Conservation (phyloP, 306 rosid species). For the Macrotyloma uniflorum region DNA sequence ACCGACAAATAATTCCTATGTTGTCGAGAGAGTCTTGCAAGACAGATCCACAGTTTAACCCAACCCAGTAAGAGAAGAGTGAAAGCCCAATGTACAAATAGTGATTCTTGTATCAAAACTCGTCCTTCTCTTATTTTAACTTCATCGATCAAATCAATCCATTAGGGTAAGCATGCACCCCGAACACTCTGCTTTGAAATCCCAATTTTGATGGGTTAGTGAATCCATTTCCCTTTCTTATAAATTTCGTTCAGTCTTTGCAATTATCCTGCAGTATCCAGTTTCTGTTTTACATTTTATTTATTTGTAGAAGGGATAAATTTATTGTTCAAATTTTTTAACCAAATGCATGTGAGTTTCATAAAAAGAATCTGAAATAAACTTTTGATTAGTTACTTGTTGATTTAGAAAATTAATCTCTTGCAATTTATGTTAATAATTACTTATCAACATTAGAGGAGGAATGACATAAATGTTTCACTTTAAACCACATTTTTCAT, state of each 20-base stretch:
- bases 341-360: slow-evolving; percentile 16
- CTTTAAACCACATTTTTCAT: background rate
- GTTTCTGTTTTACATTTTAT: background rate
- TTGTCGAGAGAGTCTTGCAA: too few species aligned
- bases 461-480: background rate
- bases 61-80: background rate
- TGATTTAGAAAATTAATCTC: background rate
- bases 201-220: slow-evolving; percentile 16
- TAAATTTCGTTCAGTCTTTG: background rate
- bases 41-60: too few species aligned
- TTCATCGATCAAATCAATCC: background rate
- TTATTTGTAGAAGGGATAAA: background rate
- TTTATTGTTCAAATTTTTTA: background rate
- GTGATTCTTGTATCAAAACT: background rate
- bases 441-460: background rate
- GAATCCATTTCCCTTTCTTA: background rate
- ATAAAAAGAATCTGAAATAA: background rate
- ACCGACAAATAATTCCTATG: too few species aligned
- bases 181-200: background rate
- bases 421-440: background rate
- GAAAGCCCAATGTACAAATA: background rate
- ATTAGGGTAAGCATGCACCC: background rate
- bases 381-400: background rate
- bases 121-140: background rate
- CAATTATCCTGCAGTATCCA: background rate